Evolutionary conservation across 2,329 filamentous ascomycete genomes (phyloP), one percentile per base, ranked within the genome.

Genomic region (Zymoseptoria pseudotritici): DNA sequence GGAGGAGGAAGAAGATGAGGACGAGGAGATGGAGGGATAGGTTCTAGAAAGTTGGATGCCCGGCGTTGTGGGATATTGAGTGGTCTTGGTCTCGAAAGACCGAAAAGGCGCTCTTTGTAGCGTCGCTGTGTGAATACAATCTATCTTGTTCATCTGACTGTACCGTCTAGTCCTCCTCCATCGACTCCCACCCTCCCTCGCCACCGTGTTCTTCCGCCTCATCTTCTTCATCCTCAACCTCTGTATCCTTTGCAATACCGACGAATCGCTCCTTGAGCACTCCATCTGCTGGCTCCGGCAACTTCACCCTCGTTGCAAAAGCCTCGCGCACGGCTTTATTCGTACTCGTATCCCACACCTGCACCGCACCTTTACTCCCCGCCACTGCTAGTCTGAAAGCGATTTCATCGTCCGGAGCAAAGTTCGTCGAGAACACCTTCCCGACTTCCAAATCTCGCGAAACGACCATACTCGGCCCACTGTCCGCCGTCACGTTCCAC

Each of bases 271-370:
- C 93, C 72, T 82, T 78, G 22, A 86, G 84, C 53, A 85, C 83
- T 17, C 80, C 85, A 54, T 84, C 84, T 6, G 80, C 76, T 63
- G 59, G 59, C 4, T 62, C 60, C 6, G 80, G 77, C 42, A 84
- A 72, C 61, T 66, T 82, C 59, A 93, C 81, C 60, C 85, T 86
- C 69, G 79, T 84, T 42, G 89, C 91, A 77, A 99, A 99, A 1
- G 88, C 87, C 64, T 88, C 83, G 60, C 94, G 85, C 31, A 99
- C 91, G 24, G 89, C 88, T 13, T 84, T 85, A 73, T 99, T 99
- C 59, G 94, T 99, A 74, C 90, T 87, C 21, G 94, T 97, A 75
- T 97, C 93, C 94, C 94, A 99, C 57, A 99, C 86, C 73, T 96
- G 90, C 71, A 97, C 86, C 42, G 85, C 84, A 53, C 94, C 94